phyloP scores from a whole-genome alignment of 352 stramenopile genomes.

The Globisporangium canariense region DNA sequence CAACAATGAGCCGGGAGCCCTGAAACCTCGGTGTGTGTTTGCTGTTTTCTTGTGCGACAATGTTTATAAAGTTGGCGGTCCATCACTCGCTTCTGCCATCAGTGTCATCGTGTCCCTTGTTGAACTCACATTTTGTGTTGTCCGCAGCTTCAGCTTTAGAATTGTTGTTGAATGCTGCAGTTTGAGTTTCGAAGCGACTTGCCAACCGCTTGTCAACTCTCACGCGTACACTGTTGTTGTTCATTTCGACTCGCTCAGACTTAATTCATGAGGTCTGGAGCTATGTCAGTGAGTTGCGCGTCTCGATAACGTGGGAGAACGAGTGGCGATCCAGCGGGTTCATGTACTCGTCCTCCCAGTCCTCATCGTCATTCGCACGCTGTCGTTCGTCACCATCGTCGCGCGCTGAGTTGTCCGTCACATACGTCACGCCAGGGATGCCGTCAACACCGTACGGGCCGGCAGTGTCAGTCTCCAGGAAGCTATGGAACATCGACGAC shows the following conservation, averaged over 20 bases:
- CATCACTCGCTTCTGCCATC: too few relatives aligned
- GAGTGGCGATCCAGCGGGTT: constrained; percentile 29
- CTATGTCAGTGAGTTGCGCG: constrained; percentile 26
- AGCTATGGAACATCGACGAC: constrained; percentile 30
- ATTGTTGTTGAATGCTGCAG: too few relatives aligned
- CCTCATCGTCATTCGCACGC: constrained; percentile 3
- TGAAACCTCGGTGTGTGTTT: neutral
- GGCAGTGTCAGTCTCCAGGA: constrained; percentile 26
- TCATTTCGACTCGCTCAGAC: too few relatives aligned
- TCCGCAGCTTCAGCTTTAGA: too few relatives aligned
- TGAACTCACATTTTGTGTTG: too few relatives aligned
- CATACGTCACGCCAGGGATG: constrained; percentile 12
- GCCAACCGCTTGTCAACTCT: too few relatives aligned
- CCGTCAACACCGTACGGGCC: constrained; percentile 17
- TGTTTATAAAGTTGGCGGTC: constrained; percentile 2
- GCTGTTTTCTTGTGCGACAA: neutral
- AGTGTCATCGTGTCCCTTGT: too few relatives aligned
- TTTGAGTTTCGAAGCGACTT: too few relatives aligned
- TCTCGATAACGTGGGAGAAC: constrained; percentile 30
- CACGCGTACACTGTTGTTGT: too few relatives aligned
- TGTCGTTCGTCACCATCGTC: constrained; percentile 13
- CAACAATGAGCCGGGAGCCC: neutral
- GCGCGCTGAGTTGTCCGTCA: neutral
- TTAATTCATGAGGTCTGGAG: neutral
- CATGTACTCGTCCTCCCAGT: constrained; percentile 19